These are phyloP conservation scores for Colletotrichum magnum DNA, from an alignment of 2,329 filamentous ascomycete genomes.

Conservation along the genomic window DNA sequence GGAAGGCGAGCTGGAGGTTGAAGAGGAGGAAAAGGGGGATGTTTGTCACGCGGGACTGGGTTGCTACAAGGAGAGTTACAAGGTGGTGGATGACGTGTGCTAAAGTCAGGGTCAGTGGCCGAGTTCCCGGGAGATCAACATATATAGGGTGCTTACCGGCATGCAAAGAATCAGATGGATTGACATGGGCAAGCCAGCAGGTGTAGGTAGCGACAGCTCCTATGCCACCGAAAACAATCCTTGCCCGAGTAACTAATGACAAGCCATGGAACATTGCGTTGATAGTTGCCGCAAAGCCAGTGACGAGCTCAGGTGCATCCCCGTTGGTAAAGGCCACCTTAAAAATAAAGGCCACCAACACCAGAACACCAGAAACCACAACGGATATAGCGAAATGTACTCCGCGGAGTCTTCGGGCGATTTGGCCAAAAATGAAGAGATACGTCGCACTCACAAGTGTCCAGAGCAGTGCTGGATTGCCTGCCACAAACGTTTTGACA, in stretches of 20 bases:
- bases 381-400: conserved; percentile 59
- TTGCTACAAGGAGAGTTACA: conserved; percentile 84
- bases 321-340: conserved; percentile 90
- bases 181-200: conserved; percentile 53
- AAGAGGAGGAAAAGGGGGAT: conserved; percentile 88
- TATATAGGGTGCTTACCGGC: conserved; percentile 36
- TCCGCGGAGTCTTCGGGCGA: conserved; percentile 58
- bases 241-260: conserved; percentile 63
- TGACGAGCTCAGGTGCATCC: conserved; percentile 87
- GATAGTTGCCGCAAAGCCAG: conserved; percentile 58
- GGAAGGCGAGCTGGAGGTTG: conserved; percentile 68
- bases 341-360: conserved; percentile 78
- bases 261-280: conserved; percentile 57
- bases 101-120: conserved; percentile 33
- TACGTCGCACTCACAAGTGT: conserved; percentile 79
- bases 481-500: conserved; percentile 77
- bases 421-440: conserved; percentile 65
- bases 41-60: conserved; percentile 88
- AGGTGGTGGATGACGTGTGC: conserved; percentile 75
- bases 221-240: conserved; percentile 66
- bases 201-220: conserved; percentile 55
- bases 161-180: conserved; percentile 2
- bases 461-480: conserved; percentile 81
- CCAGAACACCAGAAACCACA: conserved; percentile 57
- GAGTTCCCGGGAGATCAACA: neutral